phyloP scores from a whole-genome alignment of 441 rosid species.

The Codiaeum variegatum region DNA sequence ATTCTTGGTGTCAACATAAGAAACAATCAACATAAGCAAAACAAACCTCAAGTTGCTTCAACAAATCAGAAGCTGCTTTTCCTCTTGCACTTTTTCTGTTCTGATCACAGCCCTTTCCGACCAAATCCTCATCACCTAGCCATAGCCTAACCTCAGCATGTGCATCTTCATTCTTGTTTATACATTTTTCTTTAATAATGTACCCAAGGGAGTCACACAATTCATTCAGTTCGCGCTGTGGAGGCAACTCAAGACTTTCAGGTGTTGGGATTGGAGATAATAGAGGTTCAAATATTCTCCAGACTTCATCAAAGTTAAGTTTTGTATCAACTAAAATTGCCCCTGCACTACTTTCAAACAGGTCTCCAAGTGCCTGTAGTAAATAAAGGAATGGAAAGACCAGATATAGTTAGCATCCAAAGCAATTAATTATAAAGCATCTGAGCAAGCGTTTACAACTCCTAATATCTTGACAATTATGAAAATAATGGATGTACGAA shows the following conservation, averaged over 20 bases:
- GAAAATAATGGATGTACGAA: neutral
- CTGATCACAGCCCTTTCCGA: constrained; percentile 59
- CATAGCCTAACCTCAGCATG: constrained; percentile 61
- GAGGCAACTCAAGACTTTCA: constrained; percentile 78
- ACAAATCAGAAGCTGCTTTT: constrained; percentile 71
- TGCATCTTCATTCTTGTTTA: constrained; percentile 44
- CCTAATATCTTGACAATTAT: neutral
- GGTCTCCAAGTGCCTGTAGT: constrained; percentile 82
- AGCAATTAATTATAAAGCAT: neutral
- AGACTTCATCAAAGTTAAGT: constrained; percentile 65
- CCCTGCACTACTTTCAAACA: constrained; percentile 90
- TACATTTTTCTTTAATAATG: constrained; percentile 43
- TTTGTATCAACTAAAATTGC: constrained; percentile 71
- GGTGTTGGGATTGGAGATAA: constrained; percentile 85
- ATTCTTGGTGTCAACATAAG: neutral
- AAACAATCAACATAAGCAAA: constrained; percentile 12
- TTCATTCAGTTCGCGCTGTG: constrained; percentile 65
- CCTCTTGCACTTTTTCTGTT: constrained; percentile 68
- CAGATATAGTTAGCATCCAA: neutral
- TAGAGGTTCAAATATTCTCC: constrained; percentile 74
- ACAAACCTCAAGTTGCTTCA: constrained; percentile 77
- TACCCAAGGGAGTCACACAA: constrained; percentile 82
- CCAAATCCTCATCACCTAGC: constrained; percentile 58
- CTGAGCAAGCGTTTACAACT: neutral
- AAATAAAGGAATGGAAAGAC: constrained; percentile 19